Base-by-base conservation (phyloP, 2,329 filamentous ascomycete genomes). In the Fusarium brachygibbosum region DNA sequence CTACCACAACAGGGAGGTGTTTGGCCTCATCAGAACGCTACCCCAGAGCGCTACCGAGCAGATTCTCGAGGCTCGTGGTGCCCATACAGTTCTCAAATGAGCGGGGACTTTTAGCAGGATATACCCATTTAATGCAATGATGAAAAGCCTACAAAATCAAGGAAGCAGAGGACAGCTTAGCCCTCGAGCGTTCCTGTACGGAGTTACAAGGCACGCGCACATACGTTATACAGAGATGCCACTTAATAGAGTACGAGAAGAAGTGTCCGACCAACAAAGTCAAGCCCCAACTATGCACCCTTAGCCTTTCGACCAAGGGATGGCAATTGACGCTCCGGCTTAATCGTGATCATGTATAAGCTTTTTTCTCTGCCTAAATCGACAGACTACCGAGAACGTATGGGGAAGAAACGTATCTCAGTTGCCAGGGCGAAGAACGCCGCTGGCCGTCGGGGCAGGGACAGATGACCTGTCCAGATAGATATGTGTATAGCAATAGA, bases 311-410 rank as follows among this genome's bases (percentile, higher is more conserved):
- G 84, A 88, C 82, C 82, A 84, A 85, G 86, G 89, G 87, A 89
- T 90, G 93, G 87, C 90, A 94, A 89, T 90, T 91, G 90, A 88
- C 88, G 93, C 94, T 97, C 94, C 94, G 94, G 94, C 94, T 98
- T 97, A 97, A 96, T 97, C 91, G 93, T 91, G 92, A 93, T 93
- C 91, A 76, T 70, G 65, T 68, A 62, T 38, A n/a, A 50, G 48
- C 65, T 80, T 87, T 88, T 79, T 81, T 97, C 87, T 97, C 85
- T 91, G 94, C 93, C 93, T 87, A 65, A 71, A 81, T 82, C 86
- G 88, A 91, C 90, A 86, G 86, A 86, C 85, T 91, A 96, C 93
- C 92, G 92, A 93, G 87, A 87, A 84, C 85, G 90, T 90, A 93
- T 86, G 81, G 86, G 77, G 81, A 67, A 64, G 79, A 66, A 80